Evolutionary conservation across 306 rosid genomes (phyloP).

Genomic region (Pachyrhizus erosus): DNA sequence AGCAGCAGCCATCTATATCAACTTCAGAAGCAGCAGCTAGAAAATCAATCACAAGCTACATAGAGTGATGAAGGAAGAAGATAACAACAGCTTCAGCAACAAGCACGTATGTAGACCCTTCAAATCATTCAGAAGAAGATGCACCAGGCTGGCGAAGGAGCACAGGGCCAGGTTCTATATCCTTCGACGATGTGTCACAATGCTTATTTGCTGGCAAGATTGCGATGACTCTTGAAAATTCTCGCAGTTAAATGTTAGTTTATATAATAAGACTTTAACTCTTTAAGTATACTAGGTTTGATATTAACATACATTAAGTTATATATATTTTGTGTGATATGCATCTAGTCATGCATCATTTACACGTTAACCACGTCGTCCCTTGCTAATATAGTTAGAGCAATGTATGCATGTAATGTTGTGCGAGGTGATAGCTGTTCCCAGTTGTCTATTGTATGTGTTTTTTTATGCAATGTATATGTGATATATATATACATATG

Average conservation of each 20-base stretch:
- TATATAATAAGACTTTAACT: no score
- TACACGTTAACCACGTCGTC: not conserved
- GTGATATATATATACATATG: not conserved
- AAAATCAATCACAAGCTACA: not conserved
- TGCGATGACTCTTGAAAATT: slow-evolving; percentile 36
- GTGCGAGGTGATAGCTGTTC: not conserved
- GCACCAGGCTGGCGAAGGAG: slow-evolving; percentile 67
- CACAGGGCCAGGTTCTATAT: slow-evolving; percentile 77
- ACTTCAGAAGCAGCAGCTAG: not conserved
- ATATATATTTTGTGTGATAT: not conserved
- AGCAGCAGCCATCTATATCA: not conserved
- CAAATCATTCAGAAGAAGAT: slow-evolving; percentile 61
- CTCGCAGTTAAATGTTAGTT: no score
- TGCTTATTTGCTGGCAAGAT: slow-evolving; percentile 82
- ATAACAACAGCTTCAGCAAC: slow-evolving; percentile 11
- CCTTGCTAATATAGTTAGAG: not conserved
- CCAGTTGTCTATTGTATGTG: no score
- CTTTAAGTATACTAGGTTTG: not conserved
- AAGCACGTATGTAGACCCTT: slow-evolving; percentile 40
- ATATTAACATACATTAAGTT: no score
- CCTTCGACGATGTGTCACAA: slow-evolving; percentile 73
- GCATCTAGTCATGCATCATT: not conserved
- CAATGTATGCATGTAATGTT: not conserved
- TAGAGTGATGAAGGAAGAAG: slow-evolving; percentile 25
- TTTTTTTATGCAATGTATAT: no score